Base-by-base conservation (phyloP, 345 rosid species). In the Boechera retrofracta region DNA sequence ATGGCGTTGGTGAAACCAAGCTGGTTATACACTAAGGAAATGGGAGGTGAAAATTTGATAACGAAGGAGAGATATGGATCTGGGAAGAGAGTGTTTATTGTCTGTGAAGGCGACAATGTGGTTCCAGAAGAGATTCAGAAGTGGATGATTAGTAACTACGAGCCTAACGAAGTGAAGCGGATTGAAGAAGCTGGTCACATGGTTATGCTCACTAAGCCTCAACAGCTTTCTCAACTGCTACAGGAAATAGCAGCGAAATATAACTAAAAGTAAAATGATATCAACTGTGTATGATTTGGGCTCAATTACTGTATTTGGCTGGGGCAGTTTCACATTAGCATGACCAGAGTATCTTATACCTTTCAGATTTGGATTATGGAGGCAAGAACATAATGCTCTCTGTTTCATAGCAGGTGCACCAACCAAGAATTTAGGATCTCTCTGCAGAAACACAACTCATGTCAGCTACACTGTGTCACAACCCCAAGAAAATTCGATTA, bases 151-250 rank as follows among this genome's bases (percentile, higher is more conserved):
- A 67, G 79, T 16, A 77, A 77, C 31, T 75, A 79, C 69, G 78
- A 72, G 41, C 67, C 78, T n/a, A 31, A 87, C 3, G 80, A 87
- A 62, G 87, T 84, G 59, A 75, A 38, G 58, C 69, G 48, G 62
- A 82, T 88, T 33, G 35, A 60, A 5, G 84, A 77, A 45, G 81
- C 86, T 10, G 86, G 83, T 76, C 91, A 86, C 68, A 85, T 84
- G 91, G 79, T 73, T 62, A 84, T 87, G 83, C 32, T 81, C 39
- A 84, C 87, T 7, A 83, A 75, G 62, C 86, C 89, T 10, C 38
- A 32, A 11, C 80, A 84, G 15, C 82, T 79, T 42, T 79, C 82
- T 47, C 45, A 61, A 32, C 70, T 79, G 70, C 28, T 79, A 35
- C 70, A 73, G 7, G 66, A 67, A 44, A 53, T 67, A n/a, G 65